Evolutionary conservation across 768 basidiomycete species (phyloP), one percentile per base, ranked within the genome.

Genomic region (Leccinum fibrillosum): DNA sequence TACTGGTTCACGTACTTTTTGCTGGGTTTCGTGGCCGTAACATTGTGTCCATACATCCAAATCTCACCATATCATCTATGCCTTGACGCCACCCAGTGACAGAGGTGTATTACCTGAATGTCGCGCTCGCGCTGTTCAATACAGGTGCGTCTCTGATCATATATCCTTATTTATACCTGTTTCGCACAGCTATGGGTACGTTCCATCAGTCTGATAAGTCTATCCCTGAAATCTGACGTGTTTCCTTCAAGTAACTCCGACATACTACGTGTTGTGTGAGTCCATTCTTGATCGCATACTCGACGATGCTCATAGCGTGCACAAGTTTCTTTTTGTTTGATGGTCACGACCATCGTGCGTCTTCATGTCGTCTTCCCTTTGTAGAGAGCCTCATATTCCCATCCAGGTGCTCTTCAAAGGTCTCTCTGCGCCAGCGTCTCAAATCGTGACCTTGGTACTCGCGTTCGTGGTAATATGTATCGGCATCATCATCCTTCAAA

Each of bases 101-200:
- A 57, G 96, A 98, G 72, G 91, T 98, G 66, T 95, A 91, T 74
- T 98, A 93, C 75, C 81, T 98, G 59, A 98, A 97, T 74, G 87
- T 94, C 59, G 97, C 97, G 17, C 85, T 99, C 59, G 97, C 94
- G 57, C 77, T 98, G 35, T 98, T 94, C 80, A 96, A 97, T 75
- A 91, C 90, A 55, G 89, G 88, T 88, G 61, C 61, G 63, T 37
- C 12, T 17, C 37, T 49, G 50, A 17, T 48, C 44, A 55, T 23
- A 48, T 55, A 50, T 54, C 1, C 58, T 56, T n/a, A 64, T 30
- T 12, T 23, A 26, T 21, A 26, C 23, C 45, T 13, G 25, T 44
- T 15, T 19, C 32, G n/a, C 55, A 54, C 67, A 86, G 84, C 85
- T 59, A 88, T 90, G 86, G 86, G 85, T 86, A 74, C 23, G 75